Percentiles rank a stretch among this genome's conserved stretches.
These are phyloP conservation scores for Begonia peltatifolia DNA, from an alignment of 306 rosid genomes.

Conservation along the genomic window DNA sequence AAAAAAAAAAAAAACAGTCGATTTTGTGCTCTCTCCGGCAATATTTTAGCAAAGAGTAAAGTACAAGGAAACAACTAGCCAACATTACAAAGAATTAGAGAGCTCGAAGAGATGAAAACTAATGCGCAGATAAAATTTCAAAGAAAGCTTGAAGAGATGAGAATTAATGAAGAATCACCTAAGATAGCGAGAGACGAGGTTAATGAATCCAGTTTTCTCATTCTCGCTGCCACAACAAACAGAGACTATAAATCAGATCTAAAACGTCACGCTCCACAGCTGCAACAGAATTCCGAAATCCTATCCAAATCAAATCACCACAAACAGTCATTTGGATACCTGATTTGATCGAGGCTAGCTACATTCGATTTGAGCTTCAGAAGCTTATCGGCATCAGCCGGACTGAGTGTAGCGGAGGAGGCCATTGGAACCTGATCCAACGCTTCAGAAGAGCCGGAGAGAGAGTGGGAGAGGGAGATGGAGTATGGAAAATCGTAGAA, in stretches of 20 bases:
- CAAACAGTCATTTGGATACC: conserved; percentile 21
- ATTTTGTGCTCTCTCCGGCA: too few species aligned
- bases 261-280: conserved; percentile 5
- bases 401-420: conserved; percentile 28
- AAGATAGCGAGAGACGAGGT: conserved; percentile 79
- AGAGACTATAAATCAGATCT: conserved; percentile 17
- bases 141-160: background rate
- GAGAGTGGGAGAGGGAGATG: background rate
- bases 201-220: conserved; percentile 81
- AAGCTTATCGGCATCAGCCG: conserved; percentile 34
- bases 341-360: conserved; percentile 62
- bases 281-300: conserved; percentile 1
- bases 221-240: conserved; percentile 36
- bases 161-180: conserved; percentile 28
- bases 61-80: too few species aligned
- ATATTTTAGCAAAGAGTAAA: too few species aligned
- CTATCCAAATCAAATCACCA: background rate
- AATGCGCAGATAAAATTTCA: too few species aligned
- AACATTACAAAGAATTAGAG: too few species aligned
- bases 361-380: conserved; percentile 51
- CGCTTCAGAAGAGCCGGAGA: conserved; percentile 5
- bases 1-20: too few species aligned
- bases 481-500: background rate
- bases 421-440: conserved; percentile 33
- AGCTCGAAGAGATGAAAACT: too few species aligned